Conservation (phyloP, 2,329 filamentous ascomycete genomes). For the Metarhizium anisopliae region DNA sequence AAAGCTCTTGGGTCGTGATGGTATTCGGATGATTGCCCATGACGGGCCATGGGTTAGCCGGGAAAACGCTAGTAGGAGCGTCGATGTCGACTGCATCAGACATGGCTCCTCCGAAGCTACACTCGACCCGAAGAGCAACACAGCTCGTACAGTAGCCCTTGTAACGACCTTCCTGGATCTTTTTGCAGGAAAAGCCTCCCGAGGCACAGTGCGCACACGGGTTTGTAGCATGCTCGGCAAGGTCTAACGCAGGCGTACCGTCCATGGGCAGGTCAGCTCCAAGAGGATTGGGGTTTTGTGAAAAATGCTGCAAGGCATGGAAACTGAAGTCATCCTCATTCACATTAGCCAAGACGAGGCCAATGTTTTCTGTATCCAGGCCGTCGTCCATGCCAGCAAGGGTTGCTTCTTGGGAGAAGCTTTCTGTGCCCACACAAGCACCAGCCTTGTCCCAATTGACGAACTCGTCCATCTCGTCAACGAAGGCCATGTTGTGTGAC, state of each 20-base stretch:
- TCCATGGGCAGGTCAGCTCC: conserved; percentile 18
- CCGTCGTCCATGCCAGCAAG: conserved; percentile 27
- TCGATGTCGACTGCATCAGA: conserved; percentile 24
- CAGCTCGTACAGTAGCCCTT: conserved; percentile 55
- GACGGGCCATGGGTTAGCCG: conserved; percentile 35
- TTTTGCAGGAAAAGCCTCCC: conserved; percentile 50
- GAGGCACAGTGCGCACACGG: conserved; percentile 45
- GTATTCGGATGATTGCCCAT: conserved; percentile 34
- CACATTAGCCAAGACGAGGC: conserved; percentile 45
- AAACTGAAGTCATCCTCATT: conserved; percentile 53
- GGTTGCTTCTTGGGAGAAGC: conserved; percentile 22
- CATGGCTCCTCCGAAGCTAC: conserved; percentile 41
- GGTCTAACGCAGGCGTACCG: conserved; percentile 12
- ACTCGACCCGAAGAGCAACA: conserved; percentile 48
- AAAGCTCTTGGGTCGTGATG: conserved; percentile 18
- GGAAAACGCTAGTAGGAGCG: conserved; percentile 24
- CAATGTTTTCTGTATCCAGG: conserved; percentile 30
- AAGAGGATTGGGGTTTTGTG: conserved; percentile 24
- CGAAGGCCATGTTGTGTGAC: conserved; percentile 20
- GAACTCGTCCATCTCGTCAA: conserved; percentile 53
- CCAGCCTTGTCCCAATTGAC: conserved; percentile 52
- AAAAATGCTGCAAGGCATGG: conserved; percentile 50
- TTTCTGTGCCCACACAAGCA: conserved; percentile 24
- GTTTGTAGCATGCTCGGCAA: conserved; percentile 11
- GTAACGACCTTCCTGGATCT: conserved; percentile 48